Conservation (phyloP, 768 basidiomycete species). For the Collybiopsis luxurians region DNA sequence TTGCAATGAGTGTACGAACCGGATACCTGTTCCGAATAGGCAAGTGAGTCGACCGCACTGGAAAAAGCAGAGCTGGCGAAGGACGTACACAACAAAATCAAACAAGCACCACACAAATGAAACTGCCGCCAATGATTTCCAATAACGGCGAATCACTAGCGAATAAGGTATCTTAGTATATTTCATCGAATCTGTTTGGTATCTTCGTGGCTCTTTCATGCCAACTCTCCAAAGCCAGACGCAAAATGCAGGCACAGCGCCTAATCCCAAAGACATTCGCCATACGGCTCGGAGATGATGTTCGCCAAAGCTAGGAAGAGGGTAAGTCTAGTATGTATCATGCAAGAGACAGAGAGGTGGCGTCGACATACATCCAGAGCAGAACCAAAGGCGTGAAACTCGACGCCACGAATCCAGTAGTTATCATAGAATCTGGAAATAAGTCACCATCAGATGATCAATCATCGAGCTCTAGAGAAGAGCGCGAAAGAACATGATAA, state of each 20-base stretch:
- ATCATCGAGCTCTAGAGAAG: no score
- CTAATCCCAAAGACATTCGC: slow-evolving; percentile 84
- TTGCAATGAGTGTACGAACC: slow-evolving; percentile 34
- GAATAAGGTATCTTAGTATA: slow-evolving; percentile 68
- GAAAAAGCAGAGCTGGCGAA: slow-evolving; percentile 13
- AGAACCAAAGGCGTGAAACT: slow-evolving; percentile 83
- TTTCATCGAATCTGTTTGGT: slow-evolving; percentile 79
- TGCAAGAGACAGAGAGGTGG: not conserved
- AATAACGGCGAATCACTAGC: slow-evolving; percentile 79
- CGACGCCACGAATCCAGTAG: slow-evolving; percentile 74
- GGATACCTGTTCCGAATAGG: slow-evolving; percentile 47
- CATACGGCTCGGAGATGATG: slow-evolving; percentile 70
- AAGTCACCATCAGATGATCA: no score
- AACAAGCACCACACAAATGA: slow-evolving; percentile 84
- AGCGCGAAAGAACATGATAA: not conserved
- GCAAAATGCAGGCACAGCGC: slow-evolving; percentile 72
- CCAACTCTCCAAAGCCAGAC: slow-evolving; percentile 86
- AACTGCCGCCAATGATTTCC: slow-evolving; percentile 67
- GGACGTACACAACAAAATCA: slow-evolving; percentile 67
- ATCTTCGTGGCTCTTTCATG: slow-evolving; percentile 79
- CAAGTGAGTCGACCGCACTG: no score
- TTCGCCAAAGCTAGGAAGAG: slow-evolving; percentile 69
- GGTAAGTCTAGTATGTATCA: no score
- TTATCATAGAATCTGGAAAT: slow-evolving; percentile 75
- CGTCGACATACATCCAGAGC: slow-evolving; percentile 69